Percentiles rank a stretch among this genome's conserved stretches.
Evolutionary conservation across 2,329 filamentous ascomycete genomes (phyloP).

Genomic region (Pseudocercospora fijiensis): DNA sequence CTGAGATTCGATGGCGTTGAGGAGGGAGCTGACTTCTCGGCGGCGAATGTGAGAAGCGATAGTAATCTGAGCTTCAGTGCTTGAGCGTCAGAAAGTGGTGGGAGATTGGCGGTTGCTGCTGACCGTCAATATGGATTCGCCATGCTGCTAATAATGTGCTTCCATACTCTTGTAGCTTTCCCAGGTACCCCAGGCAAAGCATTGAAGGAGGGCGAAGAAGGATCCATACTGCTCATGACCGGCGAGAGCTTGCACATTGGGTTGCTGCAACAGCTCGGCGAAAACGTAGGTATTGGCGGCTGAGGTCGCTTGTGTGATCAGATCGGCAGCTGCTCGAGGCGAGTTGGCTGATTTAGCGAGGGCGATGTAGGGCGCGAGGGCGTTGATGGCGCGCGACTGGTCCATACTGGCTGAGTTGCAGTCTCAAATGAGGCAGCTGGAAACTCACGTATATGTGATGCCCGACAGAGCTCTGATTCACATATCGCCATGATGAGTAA

Average conservation of each 20-base stretch:
- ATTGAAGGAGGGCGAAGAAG: constrained; percentile 71
- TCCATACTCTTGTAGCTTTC: constrained; percentile 65
- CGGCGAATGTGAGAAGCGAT: constrained; percentile 77
- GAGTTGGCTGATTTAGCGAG: constrained; percentile 84
- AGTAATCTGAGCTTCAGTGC: constrained; percentile 84
- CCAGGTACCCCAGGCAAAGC: constrained; percentile 93
- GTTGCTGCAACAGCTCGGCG: constrained; percentile 80
- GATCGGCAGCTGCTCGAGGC: constrained; percentile 78
- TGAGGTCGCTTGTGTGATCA: constrained; percentile 86
- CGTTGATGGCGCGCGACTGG: constrained; percentile 63
- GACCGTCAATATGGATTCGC: constrained; percentile 16
- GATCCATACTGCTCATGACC: constrained; percentile 61
- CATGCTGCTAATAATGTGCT: not conserved
- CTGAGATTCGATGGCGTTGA: constrained; percentile 58
- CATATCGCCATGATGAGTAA: not conserved
- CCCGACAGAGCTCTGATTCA: not conserved
- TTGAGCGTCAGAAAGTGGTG: constrained; percentile 70
- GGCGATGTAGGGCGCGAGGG: constrained; percentile 78
- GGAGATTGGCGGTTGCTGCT: constrained; percentile 57
- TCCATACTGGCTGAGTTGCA: constrained; percentile 57
- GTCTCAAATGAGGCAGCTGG: not conserved
- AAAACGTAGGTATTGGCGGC: constrained; percentile 89
- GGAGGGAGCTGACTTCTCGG: constrained; percentile 47
- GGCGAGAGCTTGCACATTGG: constrained; percentile 72
- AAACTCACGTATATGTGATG: not conserved